Conservation (phyloP, 2,329 filamentous ascomycete species). For the Paradendryphiella salina region DNA sequence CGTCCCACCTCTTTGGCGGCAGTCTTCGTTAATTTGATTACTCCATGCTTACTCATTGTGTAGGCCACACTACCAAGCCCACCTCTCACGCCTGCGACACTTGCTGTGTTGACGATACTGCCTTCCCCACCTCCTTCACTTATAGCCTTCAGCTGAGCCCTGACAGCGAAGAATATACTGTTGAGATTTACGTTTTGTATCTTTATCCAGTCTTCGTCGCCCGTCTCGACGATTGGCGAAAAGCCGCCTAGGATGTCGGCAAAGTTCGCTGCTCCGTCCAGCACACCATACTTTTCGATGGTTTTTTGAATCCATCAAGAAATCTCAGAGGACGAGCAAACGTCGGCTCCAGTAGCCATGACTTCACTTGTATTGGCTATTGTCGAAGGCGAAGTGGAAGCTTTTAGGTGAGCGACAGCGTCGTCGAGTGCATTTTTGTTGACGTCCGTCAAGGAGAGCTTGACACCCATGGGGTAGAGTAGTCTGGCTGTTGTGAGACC, state of each 20-base stretch:
- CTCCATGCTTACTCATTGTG: constrained; percentile 43
- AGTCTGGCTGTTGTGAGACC: constrained; percentile 51
- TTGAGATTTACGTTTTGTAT: constrained; percentile 45
- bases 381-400: neutral
- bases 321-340: constrained; percentile 34
- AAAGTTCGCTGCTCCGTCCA: constrained; percentile 49
- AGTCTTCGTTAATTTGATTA: constrained; percentile 43
- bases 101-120: constrained; percentile 10
- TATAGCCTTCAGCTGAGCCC: constrained; percentile 39
- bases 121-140: neutral
- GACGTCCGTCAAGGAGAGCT: constrained; percentile 22
- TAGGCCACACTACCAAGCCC: constrained; percentile 44
- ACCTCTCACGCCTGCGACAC: constrained; percentile 55
- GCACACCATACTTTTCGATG: constrained; percentile 39
- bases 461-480: constrained; percentile 50
- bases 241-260: constrained; percentile 33
- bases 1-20: constrained; percentile 45
- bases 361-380: neutral
- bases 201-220: constrained; percentile 18
- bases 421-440: constrained; percentile 44
- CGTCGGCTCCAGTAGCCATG: neutral
- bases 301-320: constrained; percentile 46
- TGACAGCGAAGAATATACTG: constrained; percentile 39
- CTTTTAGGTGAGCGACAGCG: neutral
- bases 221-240: constrained; percentile 1